These are phyloP conservation scores for Fusarium succisae DNA, from an alignment of 2,329 filamentous ascomycete genomes.

Conservation along the genomic window DNA sequence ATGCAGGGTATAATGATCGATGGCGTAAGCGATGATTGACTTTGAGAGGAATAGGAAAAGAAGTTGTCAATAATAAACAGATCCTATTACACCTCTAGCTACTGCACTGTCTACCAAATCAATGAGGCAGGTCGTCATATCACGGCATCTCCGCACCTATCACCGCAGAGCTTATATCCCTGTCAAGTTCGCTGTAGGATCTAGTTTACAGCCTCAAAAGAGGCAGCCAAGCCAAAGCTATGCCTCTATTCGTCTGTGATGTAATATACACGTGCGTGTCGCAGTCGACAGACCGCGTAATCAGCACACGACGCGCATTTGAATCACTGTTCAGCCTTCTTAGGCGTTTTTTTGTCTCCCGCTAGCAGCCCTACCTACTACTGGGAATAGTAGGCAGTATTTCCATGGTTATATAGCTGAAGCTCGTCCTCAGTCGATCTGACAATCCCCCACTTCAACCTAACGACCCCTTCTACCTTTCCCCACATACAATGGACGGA, in stretches of 20 bases:
- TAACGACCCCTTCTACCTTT: neutral
- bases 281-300: conserved; percentile 21
- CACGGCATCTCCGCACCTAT: conserved; percentile 5
- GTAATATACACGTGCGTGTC: neutral
- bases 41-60: neutral
- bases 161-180: neutral
- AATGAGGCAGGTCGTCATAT: neutral
- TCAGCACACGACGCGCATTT: conserved; percentile 17
- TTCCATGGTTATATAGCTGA: neutral
- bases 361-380: conserved; percentile 22
- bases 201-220: conserved; percentile 16
- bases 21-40: conserved; percentile 28
- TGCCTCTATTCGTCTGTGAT: conserved; percentile 14
- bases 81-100: neutral
- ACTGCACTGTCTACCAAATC: neutral
- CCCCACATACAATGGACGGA: conserved; percentile 43
- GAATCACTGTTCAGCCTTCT: neutral
- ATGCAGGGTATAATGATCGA: neutral
- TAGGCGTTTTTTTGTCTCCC: conserved; percentile 1
- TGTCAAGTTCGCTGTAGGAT: neutral
- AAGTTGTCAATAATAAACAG: neutral
- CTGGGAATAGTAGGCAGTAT: neutral
- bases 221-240: conserved; percentile 22
- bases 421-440: conserved; percentile 2
- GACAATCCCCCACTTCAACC: neutral